Base-by-base conservation (phyloP, 2,329 filamentous ascomycete species). In the Penicillium sp. region DNA sequence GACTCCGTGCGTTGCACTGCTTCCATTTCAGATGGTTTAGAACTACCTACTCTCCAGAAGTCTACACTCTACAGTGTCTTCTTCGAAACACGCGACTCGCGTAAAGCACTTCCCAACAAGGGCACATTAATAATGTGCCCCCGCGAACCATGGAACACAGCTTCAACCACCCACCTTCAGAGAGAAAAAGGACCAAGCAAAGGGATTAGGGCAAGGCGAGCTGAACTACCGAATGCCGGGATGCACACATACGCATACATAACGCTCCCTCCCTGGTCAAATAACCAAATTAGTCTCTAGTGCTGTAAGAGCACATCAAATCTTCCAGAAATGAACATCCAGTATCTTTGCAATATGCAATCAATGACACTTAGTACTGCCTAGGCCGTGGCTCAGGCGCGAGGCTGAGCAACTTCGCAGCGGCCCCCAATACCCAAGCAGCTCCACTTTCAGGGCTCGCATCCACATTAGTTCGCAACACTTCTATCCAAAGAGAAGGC, bases 371-470 rank as follows among this genome's bases (percentile, higher is more conserved):
- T 5, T n/a, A 22, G 6, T 12, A 22, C 22, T 22, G 22, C 45
- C 47, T 38, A 25, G 45, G 15, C 17, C 17, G 55, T 60, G 61
- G 59, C 59, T 63, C 56, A 62, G 54, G 55, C 61, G 42, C 53
- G 60, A 57, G 63, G 57, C 61, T 62, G 59, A 61, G 59, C 57
- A 63, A 7, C 25, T 28, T 28, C 25, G 25, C 25, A 28, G 5
- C 4, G 5, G 4, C 37, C 58, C 45, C 50, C 47, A 54, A 60
- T 54, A 54, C 57, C 54, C 53, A 63, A 54, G 41, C 22, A 41
- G 51, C 55, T 66, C 67, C 67, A 69, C 67, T 63, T 68, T 67
- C 67, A 69, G 66, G 66, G 66, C 67, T 69, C 62, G 61, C 58
- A 65, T 62, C 64, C 67, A 69, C 67, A 54, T 65, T 67, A 63